Evolutionary conservation across 1,139 yeast species (phyloP).

Genomic region (Hansenula lynferdii): DNA sequence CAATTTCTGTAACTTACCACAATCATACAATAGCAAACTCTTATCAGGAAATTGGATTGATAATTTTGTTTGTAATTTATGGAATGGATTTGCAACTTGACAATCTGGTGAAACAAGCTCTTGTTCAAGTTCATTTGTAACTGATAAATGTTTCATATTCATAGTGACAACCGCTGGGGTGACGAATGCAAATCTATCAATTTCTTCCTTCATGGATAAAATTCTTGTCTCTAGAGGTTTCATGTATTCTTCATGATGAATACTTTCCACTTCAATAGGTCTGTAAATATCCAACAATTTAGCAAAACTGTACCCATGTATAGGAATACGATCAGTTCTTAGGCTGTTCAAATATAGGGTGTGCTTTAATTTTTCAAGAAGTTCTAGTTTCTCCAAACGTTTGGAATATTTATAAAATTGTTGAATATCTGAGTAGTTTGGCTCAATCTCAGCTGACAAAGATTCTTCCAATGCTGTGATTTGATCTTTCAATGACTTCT

Average conservation of each 20-base stretch:
- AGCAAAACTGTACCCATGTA: constrained; percentile 48
- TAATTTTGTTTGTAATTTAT: constrained; percentile 76
- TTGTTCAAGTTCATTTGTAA: constrained; percentile 16
- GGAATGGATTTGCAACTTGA: constrained; percentile 61
- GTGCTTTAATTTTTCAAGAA: constrained; percentile 50
- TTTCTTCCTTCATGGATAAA: constrained; percentile 37
- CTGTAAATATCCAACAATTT: constrained; percentile 23
- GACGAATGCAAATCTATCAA: constrained; percentile 78
- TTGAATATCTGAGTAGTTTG: constrained; percentile 47
- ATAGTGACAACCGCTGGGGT: constrained; percentile 84
- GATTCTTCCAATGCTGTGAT: constrained; percentile 34
- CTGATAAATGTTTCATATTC: constrained; percentile 58
- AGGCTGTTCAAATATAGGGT: constrained; percentile 57
- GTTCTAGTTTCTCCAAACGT: constrained; percentile 44
- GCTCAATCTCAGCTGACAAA: constrained; percentile 24
- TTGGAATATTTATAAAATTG: constrained; percentile 57
- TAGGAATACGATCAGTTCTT: constrained; percentile 53
- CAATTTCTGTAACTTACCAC: constrained; percentile 90
- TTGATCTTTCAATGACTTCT: constrained; percentile 37
- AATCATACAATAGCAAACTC: constrained; percentile 85
- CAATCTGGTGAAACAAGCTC: constrained; percentile 10
- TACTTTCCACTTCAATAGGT: constrained; percentile 11
- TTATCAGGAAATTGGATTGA: constrained; percentile 97
- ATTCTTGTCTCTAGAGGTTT: constrained; percentile 30
- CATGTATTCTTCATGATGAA: constrained; percentile 22